Evolutionary conservation across 1,139 yeast species (phyloP), one percentile per base, ranked within the genome.

Genomic region (Yamadazyma triangularis): DNA sequence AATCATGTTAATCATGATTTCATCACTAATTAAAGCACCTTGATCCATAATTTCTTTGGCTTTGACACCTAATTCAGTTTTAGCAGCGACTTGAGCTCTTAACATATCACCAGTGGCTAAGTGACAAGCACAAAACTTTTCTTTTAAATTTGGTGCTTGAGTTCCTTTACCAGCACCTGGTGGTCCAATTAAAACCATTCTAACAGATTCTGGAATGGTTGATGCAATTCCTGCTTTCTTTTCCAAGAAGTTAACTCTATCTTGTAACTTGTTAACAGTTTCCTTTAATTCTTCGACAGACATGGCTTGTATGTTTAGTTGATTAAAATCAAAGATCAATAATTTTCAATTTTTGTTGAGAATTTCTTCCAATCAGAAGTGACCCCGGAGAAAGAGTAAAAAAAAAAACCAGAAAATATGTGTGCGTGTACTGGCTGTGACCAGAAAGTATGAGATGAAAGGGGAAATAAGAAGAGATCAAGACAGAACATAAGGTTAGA

Each of bases 111-210:
- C 99, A 36, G 98, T 91, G 42, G 98, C 89, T 61, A 93, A 75
- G 60, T 91, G 99, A 66, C 96, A 89, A 38, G 97, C 97, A 64
- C 96, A 84, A 75, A 76, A 93, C 64, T 86, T 88, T 50, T 87
- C 91, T 64, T 86, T 87, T 57, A 91, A 77, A 65, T 86, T 87
- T 58, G 98, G 98, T 24, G 99, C 98, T 71, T 91, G 99, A 41
- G 98, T 93, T 56, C 99, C 98, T 70, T 91, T 82, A 59, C 96
- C 96, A 45, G 97, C 96, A 60, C 99, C 99, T 58, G 99, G 99
- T 39, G 99, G 98, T 27, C 99, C 99, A 60, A 91, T 89, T 48
- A 91, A 74, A 43, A 91, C 96, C 96, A 91, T 88, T 66, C 96
- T 81, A 54, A 91, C 76, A 47, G 91, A 82, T 54, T 83, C 73